These are phyloP conservation scores for Hygrocybe punicea DNA, from an alignment of 768 basidiomycete genomes.

Conservation along the genomic window DNA sequence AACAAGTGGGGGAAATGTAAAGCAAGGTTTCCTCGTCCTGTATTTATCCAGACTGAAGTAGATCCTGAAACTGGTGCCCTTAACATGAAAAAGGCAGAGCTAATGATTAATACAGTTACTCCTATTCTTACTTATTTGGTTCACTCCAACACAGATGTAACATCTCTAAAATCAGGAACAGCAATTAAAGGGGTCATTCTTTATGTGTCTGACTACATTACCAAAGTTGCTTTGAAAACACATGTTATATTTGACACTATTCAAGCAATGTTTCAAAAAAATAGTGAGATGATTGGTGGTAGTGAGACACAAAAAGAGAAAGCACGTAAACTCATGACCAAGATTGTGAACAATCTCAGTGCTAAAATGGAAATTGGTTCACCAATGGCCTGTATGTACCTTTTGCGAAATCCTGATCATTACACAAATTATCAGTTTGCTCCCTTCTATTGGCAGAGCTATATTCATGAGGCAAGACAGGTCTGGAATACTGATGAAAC, in stretches of 20 bases:
- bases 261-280: slow-evolving; percentile 19
- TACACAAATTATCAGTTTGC: slow-evolving; percentile 32
- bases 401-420: slow-evolving; percentile 28
- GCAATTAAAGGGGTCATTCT: slow-evolving; percentile 25
- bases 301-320: slow-evolving; percentile 17
- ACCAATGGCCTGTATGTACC: slow-evolving; percentile 25
- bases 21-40: slow-evolving; percentile 31
- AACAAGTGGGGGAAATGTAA: slow-evolving; percentile 29
- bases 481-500: slow-evolving; percentile 10
- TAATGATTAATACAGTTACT: slow-evolving; percentile 14
- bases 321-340: slow-evolving; percentile 20
- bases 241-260: slow-evolving; percentile 31
- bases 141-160: no score
- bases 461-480: slow-evolving; percentile 15
- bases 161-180: no score
- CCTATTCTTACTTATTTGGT: no score
- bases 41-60: slow-evolving; percentile 18
- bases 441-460: slow-evolving; percentile 6
- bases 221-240: slow-evolving; percentile 24
- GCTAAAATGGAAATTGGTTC: slow-evolving; percentile 29
- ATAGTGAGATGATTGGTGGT: slow-evolving; percentile 22
- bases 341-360: slow-evolving; percentile 28
- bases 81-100: slow-evolving; percentile 28
- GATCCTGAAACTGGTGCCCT: slow-evolving; percentile 26
- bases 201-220: slow-evolving; percentile 31